Percentiles rank a stretch among this genome's conserved stretches.
Conservation (phyloP, 2,329 filamentous ascomycete species). For the Akanthomyces dipterigenus region DNA sequence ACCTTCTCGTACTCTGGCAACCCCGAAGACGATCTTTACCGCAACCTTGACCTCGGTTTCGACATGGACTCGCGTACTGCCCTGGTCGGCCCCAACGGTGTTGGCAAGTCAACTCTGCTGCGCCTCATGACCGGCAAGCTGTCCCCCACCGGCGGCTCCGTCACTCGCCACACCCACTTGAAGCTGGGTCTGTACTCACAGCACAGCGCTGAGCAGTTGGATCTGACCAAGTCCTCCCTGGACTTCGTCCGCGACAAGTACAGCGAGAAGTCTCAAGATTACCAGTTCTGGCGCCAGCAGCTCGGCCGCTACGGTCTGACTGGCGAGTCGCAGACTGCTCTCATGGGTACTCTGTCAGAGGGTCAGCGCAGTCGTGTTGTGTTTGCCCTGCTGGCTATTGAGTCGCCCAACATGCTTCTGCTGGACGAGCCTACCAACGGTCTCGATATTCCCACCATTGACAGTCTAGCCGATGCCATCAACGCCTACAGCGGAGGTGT, state of each 20-base stretch:
- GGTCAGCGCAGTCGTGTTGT: conserved; percentile 98
- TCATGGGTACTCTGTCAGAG: conserved; percentile 97
- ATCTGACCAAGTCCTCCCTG: conserved; percentile 93
- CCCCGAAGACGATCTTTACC: conserved; percentile 84
- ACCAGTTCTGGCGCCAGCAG: conserved; percentile 99
- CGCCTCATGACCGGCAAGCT: conserved; percentile 96
- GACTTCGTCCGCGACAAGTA: conserved; percentile 99
- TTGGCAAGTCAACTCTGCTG: conserved; percentile 94
- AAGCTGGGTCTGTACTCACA: conserved; percentile 98
- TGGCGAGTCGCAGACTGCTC: conserved; percentile 88
- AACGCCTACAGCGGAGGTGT: conserved; percentile 95
- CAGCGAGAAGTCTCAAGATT: conserved; percentile 80
- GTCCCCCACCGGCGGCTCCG: conserved; percentile 71
- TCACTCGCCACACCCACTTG: conserved; percentile 92
- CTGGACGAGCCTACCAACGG: conserved; percentile 99
- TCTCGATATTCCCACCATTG: conserved; percentile 97
- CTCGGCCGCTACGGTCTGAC: conserved; percentile 90
- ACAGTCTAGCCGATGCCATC: conserved; percentile 95
- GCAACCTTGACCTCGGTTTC: conserved; percentile 94
- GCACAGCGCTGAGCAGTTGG: conserved; percentile 96
- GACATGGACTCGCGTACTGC: conserved; percentile 99
- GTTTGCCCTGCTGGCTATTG: conserved; percentile 91
- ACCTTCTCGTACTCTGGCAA: conserved; percentile 97
- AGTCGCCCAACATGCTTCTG: conserved; percentile 93
- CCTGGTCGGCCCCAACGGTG: conserved; percentile 96